Evolutionary conservation across 805 yeast species (phyloP), one percentile per base, ranked within the genome.

Genomic region (Candida caryicola): DNA sequence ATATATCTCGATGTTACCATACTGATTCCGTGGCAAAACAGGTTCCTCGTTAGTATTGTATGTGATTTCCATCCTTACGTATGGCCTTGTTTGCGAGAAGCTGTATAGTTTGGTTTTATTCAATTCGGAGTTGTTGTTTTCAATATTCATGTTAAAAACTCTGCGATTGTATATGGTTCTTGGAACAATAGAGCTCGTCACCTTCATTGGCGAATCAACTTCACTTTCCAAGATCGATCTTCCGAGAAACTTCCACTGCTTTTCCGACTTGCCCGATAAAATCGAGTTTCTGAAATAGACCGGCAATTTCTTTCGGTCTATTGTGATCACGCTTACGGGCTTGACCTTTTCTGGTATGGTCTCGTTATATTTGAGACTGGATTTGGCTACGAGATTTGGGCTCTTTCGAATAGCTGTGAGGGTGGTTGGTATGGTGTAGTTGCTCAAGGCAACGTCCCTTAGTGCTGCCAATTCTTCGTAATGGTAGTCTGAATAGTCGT

Each of bases 211-310:
- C 0, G 30, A 33, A 1, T 33, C 41, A 1, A 44, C 10, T 33
- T 59, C 50, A 1, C 33, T 39, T 2, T 49, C 51, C 25, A 39
- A 44, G 6, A 62, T 45, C 10, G 66, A 60, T 25, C 69, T 39
- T 4, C 67, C 69, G 14, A 59, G 37, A 36, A 58, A 52, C 39
- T 59, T 63, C 69, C 69, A 63, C 34, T 60, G 66, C 14, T 49
- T 54, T 31, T 51, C 57, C 2, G 67, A 60, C 39, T 59, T 62
- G 2, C 64, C 67, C 2, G 50, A 52, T 10, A 49, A 18, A 1
- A 60, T 35, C 12, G 44, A 36, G 32, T 48, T 43, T 33, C 52
- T 50, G 25, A 53, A 54, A 43, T 45, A 62, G 1, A 61, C 49
- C 1, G 45, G 38, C 9, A 41, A 44, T 26, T 34, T 48, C 14